phyloP scores from a whole-genome alignment of 1,284 basidiomycete genomes.

The Sanguinoderma infundibulare region DNA sequence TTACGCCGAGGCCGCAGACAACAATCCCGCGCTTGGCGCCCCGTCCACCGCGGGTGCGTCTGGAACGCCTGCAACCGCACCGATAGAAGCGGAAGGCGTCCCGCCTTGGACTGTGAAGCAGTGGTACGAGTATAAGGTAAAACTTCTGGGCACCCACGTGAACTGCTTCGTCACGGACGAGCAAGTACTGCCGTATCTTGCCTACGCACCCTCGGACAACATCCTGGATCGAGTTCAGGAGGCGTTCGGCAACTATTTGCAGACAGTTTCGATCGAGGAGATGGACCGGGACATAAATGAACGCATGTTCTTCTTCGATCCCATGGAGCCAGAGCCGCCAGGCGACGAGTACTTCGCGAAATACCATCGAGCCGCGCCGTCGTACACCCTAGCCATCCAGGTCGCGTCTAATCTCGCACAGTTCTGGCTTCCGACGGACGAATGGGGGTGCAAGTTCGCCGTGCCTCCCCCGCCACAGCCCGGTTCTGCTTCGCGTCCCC shows the following conservation, averaged over 20 bases:
- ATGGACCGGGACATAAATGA: slow-evolving; percentile 47
- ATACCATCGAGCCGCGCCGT: slow-evolving; percentile 53
- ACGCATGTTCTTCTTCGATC: slow-evolving; percentile 52
- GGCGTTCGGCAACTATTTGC: slow-evolving; percentile 26
- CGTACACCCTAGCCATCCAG: slow-evolving; percentile 71
- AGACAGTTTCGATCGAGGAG: slow-evolving; percentile 42
- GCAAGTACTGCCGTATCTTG: slow-evolving; percentile 72
- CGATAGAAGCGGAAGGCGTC: slow-evolving; percentile 10
- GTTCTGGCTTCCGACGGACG: slow-evolving; percentile 73
- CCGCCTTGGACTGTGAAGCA: slow-evolving; percentile 63
- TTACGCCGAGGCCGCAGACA: slow-evolving; percentile 18
- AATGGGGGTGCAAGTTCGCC: slow-evolving; percentile 64
- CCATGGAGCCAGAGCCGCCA: slow-evolving; percentile 35
- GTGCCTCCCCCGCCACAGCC: slow-evolving; percentile 28
- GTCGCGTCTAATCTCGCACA: slow-evolving; percentile 61
- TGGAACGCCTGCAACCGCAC: slow-evolving; percentile 10
- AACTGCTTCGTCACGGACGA: slow-evolving; percentile 52
- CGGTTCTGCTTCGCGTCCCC: slow-evolving; percentile 21
- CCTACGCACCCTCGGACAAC: slow-evolving; percentile 54
- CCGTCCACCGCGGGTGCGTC: slow-evolving; percentile 1
- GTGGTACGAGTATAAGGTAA: slow-evolving; percentile 61
- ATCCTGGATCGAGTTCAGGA: slow-evolving; percentile 53
- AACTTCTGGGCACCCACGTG: slow-evolving; percentile 60
- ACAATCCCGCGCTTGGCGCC: slow-evolving; percentile 1
- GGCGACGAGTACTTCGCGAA: slow-evolving; percentile 14